Base-by-base conservation (phyloP, 345 rosid species). In the Leavenworthia alabamica region DNA sequence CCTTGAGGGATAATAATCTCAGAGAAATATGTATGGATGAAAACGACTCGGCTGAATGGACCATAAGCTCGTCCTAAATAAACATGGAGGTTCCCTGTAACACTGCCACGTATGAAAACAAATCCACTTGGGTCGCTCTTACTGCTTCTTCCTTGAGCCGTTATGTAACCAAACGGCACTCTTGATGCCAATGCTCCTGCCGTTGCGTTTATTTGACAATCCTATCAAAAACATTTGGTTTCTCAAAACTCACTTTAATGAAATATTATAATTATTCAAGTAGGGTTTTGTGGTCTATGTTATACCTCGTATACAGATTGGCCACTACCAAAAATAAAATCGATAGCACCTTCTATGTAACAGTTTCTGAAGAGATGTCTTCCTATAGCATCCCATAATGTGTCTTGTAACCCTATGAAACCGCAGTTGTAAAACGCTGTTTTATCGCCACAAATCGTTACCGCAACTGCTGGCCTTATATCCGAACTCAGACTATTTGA, bases 61-160 rank as follows among this genome's bases (percentile, higher is more conserved):
- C 83, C 77, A 32, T 75, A 85, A 1, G 86, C 92, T 72, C 92
- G 74, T 50, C 92, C 92, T 1, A 85, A 78, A 36, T 60, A 77
- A 0, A 55, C 53, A 5, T 16, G 4, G 6, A 50, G 32, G 16
- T 17, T 52, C 27, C 86, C 86, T 4, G 32, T 2, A 15, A 83
- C 56, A 4, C 8, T 16, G 1, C 92, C 89, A 8, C 75, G 52
- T 39, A 39, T 3, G 60, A 86, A 83, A 32, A 86, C 74, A 24
- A 83, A 83, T 4, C 89, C 86, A 46, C 78, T 54, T 3, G 76
- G 64, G 44, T 81, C 81, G 20, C 0, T 5, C 0, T 14, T 0
- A 2, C 76, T 60, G 19, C 0, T 5, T 27, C 86, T 56, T 7
- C 51, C 60, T 60, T 86, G 89, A 23, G 93, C 93, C 4, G 89